Percentiles rank a stretch among this genome's conserved stretches.
phyloP scores from a whole-genome alignment of 805 yeast genomes.

The Sungouiella blattae region DNA sequence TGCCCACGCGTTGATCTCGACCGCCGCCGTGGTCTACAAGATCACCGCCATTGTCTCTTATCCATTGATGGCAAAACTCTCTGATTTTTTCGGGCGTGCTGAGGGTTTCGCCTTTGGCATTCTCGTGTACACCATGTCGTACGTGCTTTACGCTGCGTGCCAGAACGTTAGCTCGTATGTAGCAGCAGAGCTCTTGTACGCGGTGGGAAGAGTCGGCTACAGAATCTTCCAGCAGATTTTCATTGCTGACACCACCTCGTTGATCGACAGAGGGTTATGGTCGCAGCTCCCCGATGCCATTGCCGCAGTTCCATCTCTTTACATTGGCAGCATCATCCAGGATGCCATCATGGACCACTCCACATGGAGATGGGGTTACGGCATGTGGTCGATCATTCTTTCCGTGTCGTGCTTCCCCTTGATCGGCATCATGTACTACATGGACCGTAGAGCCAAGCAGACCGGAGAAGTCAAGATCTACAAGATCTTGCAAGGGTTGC shows the following conservation, averaged over 20 bases:
- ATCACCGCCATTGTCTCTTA: constrained; percentile 35
- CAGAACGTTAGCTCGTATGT: constrained; percentile 32
- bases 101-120: constrained; percentile 31
- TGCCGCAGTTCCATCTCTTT: constrained; percentile 29
- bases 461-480: constrained; percentile 15
- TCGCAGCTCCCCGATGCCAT: constrained; percentile 29
- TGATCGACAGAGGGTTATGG: constrained; percentile 37
- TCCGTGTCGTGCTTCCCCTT: constrained; percentile 38
- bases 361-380: constrained; percentile 53
- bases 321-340: constrained; percentile 26
- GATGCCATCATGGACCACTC: constrained; percentile 15
- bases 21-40: constrained; percentile 36
- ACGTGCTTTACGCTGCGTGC: constrained; percentile 34
- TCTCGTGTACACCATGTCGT: constrained; percentile 31
- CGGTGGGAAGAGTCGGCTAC: constrained; percentile 37
- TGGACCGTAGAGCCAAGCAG: constrained; percentile 13
- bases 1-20: constrained; percentile 38
- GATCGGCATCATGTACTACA: constrained; percentile 21
- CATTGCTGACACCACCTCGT: constrained; percentile 35
- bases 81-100: constrained; percentile 40
- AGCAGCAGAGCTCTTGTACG: constrained; percentile 33
- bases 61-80: constrained; percentile 38
- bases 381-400: constrained; percentile 45
- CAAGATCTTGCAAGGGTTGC: constrained; percentile 6
- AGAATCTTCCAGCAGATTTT: constrained; percentile 31